Evolutionary conservation across 139 green algal species (phyloP).

Genomic region (Edaphochlamys debaryana): DNA sequence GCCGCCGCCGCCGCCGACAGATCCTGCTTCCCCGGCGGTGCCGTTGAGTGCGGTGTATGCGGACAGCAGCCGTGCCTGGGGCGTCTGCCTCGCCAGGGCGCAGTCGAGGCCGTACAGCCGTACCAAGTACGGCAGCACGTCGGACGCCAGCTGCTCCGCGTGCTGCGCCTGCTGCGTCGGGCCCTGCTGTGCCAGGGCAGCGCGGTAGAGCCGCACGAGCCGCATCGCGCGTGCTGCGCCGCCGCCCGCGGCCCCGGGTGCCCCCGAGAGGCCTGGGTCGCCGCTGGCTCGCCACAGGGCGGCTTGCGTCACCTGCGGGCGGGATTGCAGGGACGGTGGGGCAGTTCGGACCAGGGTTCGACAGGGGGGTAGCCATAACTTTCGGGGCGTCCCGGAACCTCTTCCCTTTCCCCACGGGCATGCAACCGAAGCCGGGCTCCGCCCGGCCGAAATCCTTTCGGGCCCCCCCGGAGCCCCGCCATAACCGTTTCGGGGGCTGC

Average conservation of each 20-base stretch:
- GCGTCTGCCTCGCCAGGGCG: not conserved
- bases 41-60: slow-evolving; percentile 17
- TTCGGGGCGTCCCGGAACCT: no score
- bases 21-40: not conserved
- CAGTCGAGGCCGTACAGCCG: slow-evolving; percentile 38
- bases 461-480: no score
- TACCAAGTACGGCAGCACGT: slow-evolving; percentile 46
- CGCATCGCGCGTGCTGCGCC: not conserved
- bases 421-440: no score
- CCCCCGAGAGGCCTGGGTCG: not conserved
- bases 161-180: not conserved
- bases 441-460: no score
- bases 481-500: no score
- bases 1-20: not conserved
- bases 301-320: slow-evolving; percentile 1
- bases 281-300: not conserved
- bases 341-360: no score
- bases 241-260: not conserved
- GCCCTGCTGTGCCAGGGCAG: not conserved
- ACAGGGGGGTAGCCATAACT: no score
- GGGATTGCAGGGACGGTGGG: no score
- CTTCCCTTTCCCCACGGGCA: no score
- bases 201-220: not conserved
- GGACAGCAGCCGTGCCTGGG: slow-evolving; percentile 1
- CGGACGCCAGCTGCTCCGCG: not conserved